Evolutionary conservation across 495 filamentous ascomycete species (phyloP).

Genomic region (Podospora pseudoanserina): DNA sequence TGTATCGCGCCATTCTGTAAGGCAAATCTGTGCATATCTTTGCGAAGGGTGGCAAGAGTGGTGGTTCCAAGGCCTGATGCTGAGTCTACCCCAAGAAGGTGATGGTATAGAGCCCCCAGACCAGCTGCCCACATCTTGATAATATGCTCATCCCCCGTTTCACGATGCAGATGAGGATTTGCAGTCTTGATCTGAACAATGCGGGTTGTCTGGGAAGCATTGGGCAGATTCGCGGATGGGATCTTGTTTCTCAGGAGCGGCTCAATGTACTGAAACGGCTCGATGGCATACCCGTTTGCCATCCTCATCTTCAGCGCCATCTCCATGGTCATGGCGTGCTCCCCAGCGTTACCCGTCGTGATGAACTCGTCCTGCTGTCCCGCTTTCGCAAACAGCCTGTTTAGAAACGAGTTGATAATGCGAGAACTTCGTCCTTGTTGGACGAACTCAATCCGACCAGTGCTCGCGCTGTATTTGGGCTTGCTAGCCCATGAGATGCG

Average conservation of each 20-base stretch:
- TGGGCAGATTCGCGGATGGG: neutral
- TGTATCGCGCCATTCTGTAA: neutral
- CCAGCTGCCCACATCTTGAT: slow-evolving; percentile 25
- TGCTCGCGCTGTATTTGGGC: slow-evolving; percentile 23
- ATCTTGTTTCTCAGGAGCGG: slow-evolving; percentile 14
- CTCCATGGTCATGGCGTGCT: slow-evolving; percentile 34
- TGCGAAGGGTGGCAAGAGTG: slow-evolving; percentile 3
- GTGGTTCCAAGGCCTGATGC: neutral
- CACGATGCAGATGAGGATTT: slow-evolving; percentile 30
- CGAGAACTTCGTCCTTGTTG: slow-evolving; percentile 28
- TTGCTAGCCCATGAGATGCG: slow-evolving; percentile 30
- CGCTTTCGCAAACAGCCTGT: slow-evolving; percentile 17
- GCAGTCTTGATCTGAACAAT: slow-evolving; percentile 29
- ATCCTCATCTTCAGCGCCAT: slow-evolving; percentile 25
- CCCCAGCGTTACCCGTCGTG: slow-evolving; percentile 33
- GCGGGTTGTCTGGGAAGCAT: slow-evolving; percentile 7
- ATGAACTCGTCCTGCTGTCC: slow-evolving; percentile 10
- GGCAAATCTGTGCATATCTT: slow-evolving; percentile 14
- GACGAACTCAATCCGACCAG: slow-evolving; percentile 16
- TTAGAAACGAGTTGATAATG: slow-evolving; percentile 33
- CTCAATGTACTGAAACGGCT: slow-evolving; percentile 33
- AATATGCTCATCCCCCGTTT: slow-evolving; percentile 24
- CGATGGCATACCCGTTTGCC: slow-evolving; percentile 34
- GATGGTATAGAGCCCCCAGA: slow-evolving; percentile 29
- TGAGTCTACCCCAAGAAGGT: neutral